A percentile compares a stretch with the other conserved stretches of the same genome.
Evolutionary conservation across 176 grass and related monocot species (phyloP).

Genomic region (Hsuehochloa calcarea): DNA sequence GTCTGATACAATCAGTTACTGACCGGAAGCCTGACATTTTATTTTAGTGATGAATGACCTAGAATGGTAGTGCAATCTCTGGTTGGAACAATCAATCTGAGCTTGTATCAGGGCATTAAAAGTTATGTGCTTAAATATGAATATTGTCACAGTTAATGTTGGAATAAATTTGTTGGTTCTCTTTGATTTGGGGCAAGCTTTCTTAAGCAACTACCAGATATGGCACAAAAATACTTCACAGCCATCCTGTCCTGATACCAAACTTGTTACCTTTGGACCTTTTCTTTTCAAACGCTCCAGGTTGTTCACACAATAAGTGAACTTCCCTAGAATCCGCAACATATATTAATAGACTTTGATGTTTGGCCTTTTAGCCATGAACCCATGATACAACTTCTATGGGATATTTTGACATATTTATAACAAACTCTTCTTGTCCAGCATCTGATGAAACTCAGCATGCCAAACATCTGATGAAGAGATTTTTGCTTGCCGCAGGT

Average conservation of each 20-base stretch:
- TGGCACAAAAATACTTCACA: neutral
- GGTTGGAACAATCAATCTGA: neutral
- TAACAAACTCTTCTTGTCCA: neutral
- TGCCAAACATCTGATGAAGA: slow-evolving; percentile 9
- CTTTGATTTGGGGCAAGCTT: slow-evolving; percentile 5
- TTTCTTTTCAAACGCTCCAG: neutral
- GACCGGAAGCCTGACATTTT: neutral
- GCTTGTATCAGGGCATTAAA: neutral
- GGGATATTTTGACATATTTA: neutral
- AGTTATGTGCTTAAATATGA: neutral
- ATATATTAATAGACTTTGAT: slow-evolving; percentile 11
- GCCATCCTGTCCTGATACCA: neutral
- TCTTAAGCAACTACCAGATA: slow-evolving; percentile 12
- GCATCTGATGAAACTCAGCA: neutral
- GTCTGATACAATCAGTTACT: neutral
- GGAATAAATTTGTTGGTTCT: slow-evolving; percentile 5
- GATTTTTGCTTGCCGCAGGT: slow-evolving; percentile 49
- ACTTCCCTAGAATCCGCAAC: neutral
- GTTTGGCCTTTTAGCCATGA: neutral
- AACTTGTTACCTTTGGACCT: neutral
- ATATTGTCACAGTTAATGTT: neutral
- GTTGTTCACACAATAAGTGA: neutral
- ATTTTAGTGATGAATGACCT: neutral
- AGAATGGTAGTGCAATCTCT: neutral
- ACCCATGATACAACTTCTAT: neutral